phyloP scores from a whole-genome alignment of 1,284 basidiomycete genomes.

The Flammula alnicola region DNA sequence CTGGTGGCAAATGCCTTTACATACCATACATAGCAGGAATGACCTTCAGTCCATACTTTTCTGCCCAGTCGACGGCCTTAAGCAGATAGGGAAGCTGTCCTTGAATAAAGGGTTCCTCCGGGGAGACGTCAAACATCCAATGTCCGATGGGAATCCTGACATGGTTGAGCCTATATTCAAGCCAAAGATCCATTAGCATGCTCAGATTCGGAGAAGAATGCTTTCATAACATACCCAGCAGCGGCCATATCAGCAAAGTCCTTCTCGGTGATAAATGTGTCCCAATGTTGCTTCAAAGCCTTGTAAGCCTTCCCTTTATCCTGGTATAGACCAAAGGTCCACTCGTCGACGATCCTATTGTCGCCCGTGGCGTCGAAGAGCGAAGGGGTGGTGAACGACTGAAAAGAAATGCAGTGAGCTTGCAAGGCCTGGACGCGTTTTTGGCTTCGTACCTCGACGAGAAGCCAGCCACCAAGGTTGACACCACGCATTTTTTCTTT shows the following conservation, averaged over 20 bases:
- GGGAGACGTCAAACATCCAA: constrained; percentile 87
- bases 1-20: constrained; percentile 12
- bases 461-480: constrained; percentile 82
- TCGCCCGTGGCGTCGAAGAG: constrained; percentile 84
- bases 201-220: background rate
- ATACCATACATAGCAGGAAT: constrained; percentile 81
- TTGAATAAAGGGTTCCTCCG: constrained; percentile 84
- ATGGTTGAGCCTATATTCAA: constrained; percentile 68
- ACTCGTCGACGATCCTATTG: constrained; percentile 78
- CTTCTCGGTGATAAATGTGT: constrained; percentile 78
- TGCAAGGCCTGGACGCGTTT: background rate
- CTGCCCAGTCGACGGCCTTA: constrained; percentile 80
- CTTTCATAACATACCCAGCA: constrained; percentile 59
- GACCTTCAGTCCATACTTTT: constrained; percentile 76
- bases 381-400: constrained; percentile 67
- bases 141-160: constrained; percentile 88
- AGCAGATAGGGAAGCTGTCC: constrained; percentile 76
- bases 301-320: constrained; percentile 48
- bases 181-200: background rate
- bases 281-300: constrained; percentile 71
- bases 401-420: background rate
- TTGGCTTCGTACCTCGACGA: constrained; percentile 60
- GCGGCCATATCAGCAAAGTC: constrained; percentile 76
- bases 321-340: constrained; percentile 78
- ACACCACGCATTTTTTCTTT: constrained; percentile 68